Conservation (phyloP, 192 early-diverging fungal species). For the Coemansia furcata region DNA sequence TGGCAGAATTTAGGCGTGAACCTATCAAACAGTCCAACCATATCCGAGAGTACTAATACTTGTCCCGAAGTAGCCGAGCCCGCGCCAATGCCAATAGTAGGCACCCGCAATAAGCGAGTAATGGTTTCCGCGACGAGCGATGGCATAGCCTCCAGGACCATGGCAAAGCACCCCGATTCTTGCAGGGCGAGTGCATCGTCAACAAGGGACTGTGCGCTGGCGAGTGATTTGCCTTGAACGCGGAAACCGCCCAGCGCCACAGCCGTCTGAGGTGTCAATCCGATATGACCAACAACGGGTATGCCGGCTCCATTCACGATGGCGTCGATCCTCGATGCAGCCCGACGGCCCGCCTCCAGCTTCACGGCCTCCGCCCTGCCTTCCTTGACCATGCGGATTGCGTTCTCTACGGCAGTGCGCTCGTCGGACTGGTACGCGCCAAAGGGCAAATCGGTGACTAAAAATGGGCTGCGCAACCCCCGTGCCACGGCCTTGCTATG, state of each 20-base stretch:
- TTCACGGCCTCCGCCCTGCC: conserved; percentile 93
- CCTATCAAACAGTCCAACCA: conserved; percentile 88
- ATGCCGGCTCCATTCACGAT: conserved; percentile 83
- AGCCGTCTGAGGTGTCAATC: conserved; percentile 92
- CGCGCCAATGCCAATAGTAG: conserved; percentile 98
- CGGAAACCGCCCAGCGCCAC: conserved; percentile 85
- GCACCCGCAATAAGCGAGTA: conserved; percentile 73
- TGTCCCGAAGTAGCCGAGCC: conserved; percentile 86
- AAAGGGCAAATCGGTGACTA: conserved; percentile 90
- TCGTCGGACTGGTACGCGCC: conserved; percentile 84
- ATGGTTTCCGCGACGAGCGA: conserved; percentile 83
- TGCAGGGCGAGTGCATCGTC: conserved; percentile 89
- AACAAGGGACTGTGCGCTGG: conserved; percentile 71
- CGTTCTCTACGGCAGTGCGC: conserved; percentile 70
- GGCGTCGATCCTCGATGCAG: conserved; percentile 69
- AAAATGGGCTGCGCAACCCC: conserved; percentile 72
- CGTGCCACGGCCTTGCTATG: conserved; percentile 87
- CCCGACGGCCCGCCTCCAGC: conserved; percentile 90
- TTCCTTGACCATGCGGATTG: conserved; percentile 85
- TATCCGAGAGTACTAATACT: conserved; percentile 90
- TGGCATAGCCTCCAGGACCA: conserved; percentile 93
- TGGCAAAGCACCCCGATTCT: conserved; percentile 83
- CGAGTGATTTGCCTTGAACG: conserved; percentile 86
- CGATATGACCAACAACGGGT: conserved; percentile 93
- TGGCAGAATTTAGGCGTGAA: conserved; percentile 95